Evolutionary conservation across 805 yeast species (phyloP), one percentile per base, ranked within the genome.

Genomic region (Ogataea paradorogensis): DNA sequence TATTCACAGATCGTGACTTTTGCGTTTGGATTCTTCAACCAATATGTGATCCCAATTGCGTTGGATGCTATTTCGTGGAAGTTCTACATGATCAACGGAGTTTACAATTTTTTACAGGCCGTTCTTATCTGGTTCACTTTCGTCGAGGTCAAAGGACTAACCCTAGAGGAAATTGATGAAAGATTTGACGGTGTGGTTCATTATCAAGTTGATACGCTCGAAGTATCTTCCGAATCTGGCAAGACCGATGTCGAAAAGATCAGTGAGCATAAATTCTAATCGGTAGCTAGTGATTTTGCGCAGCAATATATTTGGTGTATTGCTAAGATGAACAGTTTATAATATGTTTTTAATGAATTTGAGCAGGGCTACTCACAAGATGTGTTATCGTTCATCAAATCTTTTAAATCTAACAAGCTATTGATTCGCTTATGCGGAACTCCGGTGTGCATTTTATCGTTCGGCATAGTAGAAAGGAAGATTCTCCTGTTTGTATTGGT

Each of bases 31-130:
- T 48, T 55, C 33, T 46, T 55, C 48, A 54, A 52, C 36, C 53
- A 50, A 37, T 56, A 52, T 31, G 56, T 47, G 21, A 49, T 52
- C 31, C 66, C 71, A 10, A 58, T 66, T 27, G 61, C 58, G 3
- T 33, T 56, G 33, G 52, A 47, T 25, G 44, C 48, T 31, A 47
- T 52, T 34, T 38, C 48, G 9, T 52, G 56, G 55, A 47, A 51
- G 32, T 52, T 52, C 34, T 50, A 51, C 46, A 40, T 54, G 43
- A 45, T 50, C 27, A 56, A 54, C 43, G 61, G 53, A 21, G 39
- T 48, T 41, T 48, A 57, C 42, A 43, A 51, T 27, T 27, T 53
- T 9, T 46, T 48, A 4, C 56, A 55, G 29, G 43, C 56, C 22
- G 46, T 37, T 1, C 38, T 56, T 7, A 53, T 56, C 30, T 48